Evolutionary conservation across 2,329 filamentous ascomycete species (phyloP), one percentile per base, ranked within the genome.

Genomic region (Akanthomyces dipterigenus): DNA sequence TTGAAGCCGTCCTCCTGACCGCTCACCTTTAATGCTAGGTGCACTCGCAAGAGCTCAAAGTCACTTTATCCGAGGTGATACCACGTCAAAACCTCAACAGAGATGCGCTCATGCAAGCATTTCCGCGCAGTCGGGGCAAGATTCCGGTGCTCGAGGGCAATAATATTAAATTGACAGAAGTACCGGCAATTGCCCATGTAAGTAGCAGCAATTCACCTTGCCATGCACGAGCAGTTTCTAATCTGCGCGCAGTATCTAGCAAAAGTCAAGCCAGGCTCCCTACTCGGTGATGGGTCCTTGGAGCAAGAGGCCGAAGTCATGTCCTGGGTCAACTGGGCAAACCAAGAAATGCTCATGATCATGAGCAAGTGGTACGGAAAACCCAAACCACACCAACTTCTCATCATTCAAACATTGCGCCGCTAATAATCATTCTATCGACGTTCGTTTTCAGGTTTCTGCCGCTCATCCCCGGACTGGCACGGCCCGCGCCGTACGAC

Each of bases 261-360:
- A 22, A 60, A 60, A 20, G 22, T 34, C 8, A 50, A 49, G 31
- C 34, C 56, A 9, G 31, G 56, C 34, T 16, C 18, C n/a, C 24
- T 60, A 3, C 43, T 60, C 16, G 56, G 56, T 16, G 46, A 60
- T n/a, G 56, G 56, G 16, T 60, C 56, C 22, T 46, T 60, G 12
- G 56, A 51, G 22, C 56, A 60, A 31, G 56, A 60, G 48, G 56
- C 46, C n/a, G 56, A 60, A 22, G 56, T 60, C 31, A 36, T 51
- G 43, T 60, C 56, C 31, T 60, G 56, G 56, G 46, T 60, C n/a
- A 60, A 46, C 22, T 60, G 46, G 56, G 56, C 56, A 4, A 60
- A 60, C 46, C 45, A 50, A 18, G 56, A 60, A 24, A n/a, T 60
- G 22, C 56, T 60, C 46, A 14, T 60, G 31, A 51, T 51, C 46